Percentiles rank a stretch among this genome's conserved stretches.
Evolutionary conservation across 2,329 filamentous ascomycete genomes (phyloP).

Genomic region (Hymenoscyphus infarciens): DNA sequence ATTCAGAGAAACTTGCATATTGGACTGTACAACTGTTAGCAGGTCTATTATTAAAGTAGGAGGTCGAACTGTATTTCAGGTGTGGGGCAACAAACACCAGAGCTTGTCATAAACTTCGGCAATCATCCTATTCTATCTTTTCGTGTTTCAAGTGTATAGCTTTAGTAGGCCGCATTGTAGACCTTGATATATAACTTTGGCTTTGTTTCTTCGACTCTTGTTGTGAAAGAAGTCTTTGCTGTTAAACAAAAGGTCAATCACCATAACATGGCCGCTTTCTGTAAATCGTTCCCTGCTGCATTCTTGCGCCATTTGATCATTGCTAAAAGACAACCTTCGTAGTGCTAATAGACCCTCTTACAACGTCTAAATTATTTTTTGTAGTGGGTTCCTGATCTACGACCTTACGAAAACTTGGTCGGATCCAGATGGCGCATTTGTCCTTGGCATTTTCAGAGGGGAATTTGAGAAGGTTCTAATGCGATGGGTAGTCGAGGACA

Average conservation of each 20-base stretch:
- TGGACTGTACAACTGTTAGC: background rate
- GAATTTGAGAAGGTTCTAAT: background rate
- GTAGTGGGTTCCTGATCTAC: background rate
- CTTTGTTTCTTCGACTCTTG: background rate
- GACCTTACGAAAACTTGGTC: background rate
- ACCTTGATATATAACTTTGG: background rate
- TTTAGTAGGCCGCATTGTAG: too few species aligned
- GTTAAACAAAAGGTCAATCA: background rate
- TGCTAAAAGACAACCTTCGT: background rate
- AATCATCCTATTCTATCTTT: background rate
- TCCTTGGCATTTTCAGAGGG: background rate
- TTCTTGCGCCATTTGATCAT: background rate
- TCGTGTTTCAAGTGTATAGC: too few species aligned
- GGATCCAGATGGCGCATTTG: background rate
- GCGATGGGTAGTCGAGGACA: background rate
- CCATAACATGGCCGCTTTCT: background rate
- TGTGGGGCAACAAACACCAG: background rate
- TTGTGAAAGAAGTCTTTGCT: slow-evolving; percentile 3
- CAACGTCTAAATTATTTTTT: background rate
- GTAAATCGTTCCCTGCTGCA: background rate
- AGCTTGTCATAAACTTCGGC: background rate
- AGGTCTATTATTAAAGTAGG: too few species aligned
- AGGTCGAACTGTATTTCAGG: background rate
- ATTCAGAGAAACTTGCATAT: too few species aligned
- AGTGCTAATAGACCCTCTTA: background rate